Conservation (phyloP, 345 rosid species). For the Eucalyptus polybractea region DNA sequence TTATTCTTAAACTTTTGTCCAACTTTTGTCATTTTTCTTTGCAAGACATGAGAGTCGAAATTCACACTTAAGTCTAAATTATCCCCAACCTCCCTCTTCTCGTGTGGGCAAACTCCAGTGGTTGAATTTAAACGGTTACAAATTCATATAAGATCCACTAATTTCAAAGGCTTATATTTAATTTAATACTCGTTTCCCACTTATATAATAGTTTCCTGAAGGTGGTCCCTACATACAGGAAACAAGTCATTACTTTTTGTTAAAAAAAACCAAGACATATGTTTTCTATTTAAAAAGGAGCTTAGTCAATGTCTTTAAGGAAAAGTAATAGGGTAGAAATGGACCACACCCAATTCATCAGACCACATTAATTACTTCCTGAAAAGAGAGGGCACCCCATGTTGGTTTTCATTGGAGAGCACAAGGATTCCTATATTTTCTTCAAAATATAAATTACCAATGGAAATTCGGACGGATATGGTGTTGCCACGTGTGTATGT, state of each 20-base stretch:
- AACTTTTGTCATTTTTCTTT: accelerated
- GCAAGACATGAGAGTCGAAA: accelerated
- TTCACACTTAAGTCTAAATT: accelerated
- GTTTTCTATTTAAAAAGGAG: not conserved
- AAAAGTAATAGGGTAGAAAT: not conserved
- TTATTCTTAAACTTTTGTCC: too few relatives aligned
- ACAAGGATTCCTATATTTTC: not conserved
- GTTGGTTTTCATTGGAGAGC: not conserved
- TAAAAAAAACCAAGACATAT: not conserved
- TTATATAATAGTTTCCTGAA: not conserved
- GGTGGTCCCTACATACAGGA: not conserved
- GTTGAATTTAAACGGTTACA: not conserved
- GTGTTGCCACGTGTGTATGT: not conserved
- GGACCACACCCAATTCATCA: not conserved
- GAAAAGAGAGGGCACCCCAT: not conserved
- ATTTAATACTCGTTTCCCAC: not conserved
- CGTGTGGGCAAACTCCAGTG: accelerated
- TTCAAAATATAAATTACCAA: not conserved
- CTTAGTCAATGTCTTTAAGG: not conserved
- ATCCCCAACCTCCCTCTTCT: too few relatives aligned
- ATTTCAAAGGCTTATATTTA: not conserved
- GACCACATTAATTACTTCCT: not conserved
- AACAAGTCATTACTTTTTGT: not conserved
- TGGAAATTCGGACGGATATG: not conserved
- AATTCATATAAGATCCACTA: not conserved